phyloP scores from a whole-genome alignment of 148 eudicot genomes.

The Nepenthes mirabilis region DNA sequence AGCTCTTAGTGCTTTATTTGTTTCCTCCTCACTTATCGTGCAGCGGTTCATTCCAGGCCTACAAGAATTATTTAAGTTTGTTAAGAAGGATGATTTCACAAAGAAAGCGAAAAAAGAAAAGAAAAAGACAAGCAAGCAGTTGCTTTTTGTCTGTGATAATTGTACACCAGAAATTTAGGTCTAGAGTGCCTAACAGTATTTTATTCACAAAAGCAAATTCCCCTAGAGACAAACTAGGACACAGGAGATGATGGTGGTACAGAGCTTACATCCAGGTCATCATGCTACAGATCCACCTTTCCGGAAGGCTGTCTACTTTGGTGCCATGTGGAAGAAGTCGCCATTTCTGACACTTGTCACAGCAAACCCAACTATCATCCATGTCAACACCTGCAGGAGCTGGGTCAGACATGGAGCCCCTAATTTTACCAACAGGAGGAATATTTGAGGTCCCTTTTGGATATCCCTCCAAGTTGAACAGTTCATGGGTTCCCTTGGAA shows the following conservation, averaged over 20 bases:
- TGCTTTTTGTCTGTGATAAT: no score
- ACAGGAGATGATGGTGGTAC: neutral
- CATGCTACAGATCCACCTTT: slow-evolving; percentile 80
- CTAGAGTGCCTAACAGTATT: neutral
- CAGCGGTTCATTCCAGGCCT: slow-evolving; percentile 92
- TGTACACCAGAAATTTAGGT: no score
- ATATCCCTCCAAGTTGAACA: slow-evolving; percentile 13
- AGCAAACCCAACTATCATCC: slow-evolving; percentile 66
- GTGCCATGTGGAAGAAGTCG: slow-evolving; percentile 80
- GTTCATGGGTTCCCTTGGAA: slow-evolving; percentile 23
- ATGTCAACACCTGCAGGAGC: slow-evolving; percentile 26
- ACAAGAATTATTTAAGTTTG: slow-evolving; percentile 3
- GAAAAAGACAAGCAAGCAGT: neutral
- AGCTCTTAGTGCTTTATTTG: slow-evolving; percentile 39
- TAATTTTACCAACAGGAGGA: slow-evolving; percentile 23
- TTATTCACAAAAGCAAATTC: neutral
- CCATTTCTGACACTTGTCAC: slow-evolving; percentile 86
- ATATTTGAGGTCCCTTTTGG: slow-evolving; percentile 19
- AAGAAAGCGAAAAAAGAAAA: neutral
- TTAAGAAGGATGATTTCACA: slow-evolving; percentile 5
- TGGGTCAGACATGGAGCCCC: slow-evolving; percentile 32
- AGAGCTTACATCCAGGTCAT: slow-evolving; percentile 90
- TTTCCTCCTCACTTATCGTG: slow-evolving; percentile 59
- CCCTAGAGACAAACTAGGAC: neutral
- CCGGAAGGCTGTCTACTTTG: slow-evolving; percentile 58